Base-by-base conservation (phyloP, 208 protist species). In the Trypanosoma cruzi region DNA sequence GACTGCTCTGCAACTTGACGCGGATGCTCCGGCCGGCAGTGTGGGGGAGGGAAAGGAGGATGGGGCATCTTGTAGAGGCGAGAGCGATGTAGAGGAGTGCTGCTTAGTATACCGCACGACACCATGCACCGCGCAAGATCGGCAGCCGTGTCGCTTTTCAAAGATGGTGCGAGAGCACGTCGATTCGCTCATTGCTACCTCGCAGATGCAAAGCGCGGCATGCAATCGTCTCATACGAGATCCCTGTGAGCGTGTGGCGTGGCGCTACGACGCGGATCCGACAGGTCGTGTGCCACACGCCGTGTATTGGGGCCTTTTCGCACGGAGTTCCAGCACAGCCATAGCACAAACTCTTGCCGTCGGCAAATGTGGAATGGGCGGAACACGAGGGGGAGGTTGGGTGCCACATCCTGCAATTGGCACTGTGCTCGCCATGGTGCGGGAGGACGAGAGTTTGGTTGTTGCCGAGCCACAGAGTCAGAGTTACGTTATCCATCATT, bases 371-470 rank as follows among this genome's bases (percentile, higher is more conserved):
- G 48, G 24, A 4, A 56, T 40, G 6, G 50, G 31, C 31, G 46
- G n/a, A 20, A 22, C 44, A 55, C 5, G 3, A n/a, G n/a, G 2
- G 37, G 36, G 10, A 20, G 37, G n/a, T 3, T 32, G 57, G 36
- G 34, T 36, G 24, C 13, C 37, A 26, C 36, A 16, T 44, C 0
- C 10, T 24, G 52, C 48, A 28, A 14, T 46, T 32, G 40, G 64
- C 0, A 52, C 75, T 22, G 85, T 90, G 29, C 65, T 92, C 28
- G 79, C 79, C 28, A 77, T 89, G 71, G 79, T 93, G 13, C 75
- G 77, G 0, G 90, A 95, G 64, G 90, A 95, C 57, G 83, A 75
- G 54, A 93, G 87, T 31, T 71, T 75, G 2, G 63, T 88, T 32
- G 37, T 68, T 13, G 71, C 75, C 24, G 44, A 66, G 13, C 68